Evolutionary conservation across 257 asterid genomes (phyloP), one percentile per base, ranked within the genome.

Genomic region (Solanum tarijense): DNA sequence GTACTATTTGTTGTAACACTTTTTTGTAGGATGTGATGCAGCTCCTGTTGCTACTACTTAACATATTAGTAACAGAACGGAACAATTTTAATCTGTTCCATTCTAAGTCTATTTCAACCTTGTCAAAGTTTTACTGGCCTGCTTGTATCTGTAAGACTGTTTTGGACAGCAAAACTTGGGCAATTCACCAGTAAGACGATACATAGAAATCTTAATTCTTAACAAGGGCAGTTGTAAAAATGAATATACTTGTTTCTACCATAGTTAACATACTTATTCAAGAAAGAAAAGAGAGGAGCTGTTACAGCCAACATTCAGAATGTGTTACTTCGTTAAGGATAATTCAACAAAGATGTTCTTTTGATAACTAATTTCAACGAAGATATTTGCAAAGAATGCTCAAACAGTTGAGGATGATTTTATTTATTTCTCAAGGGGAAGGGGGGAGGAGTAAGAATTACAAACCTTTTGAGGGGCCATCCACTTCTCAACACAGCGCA

Each of bases 401-500:
- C 3, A 6, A 29, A 81, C 85, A 43, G 85, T 81, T 81, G 4
- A 46, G 85, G 84, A 16, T 81, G 48, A 29, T 81, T 46, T 81
- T 46, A 81, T 41, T 46, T 43, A 46, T 16, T 25, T 79, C 38
- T 4, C 39, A 46, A 58, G 83, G 32, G 52, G 31, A 12, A 36
- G 7, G 14, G 69, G 14, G 48, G 3, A 41, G 23, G 25, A 9
- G 35, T 29, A 72, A 5, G 48, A 38, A 88, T 6, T 55, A 39
- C 73, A 3, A n/a, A 95, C 99, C 98, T 94, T 95, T 88, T 94
- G 94, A 35, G 95, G 95, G 83, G 95, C 94, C 95, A 95, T 93
- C 99, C 99, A 97, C 90, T 91, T 89, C 82, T 93, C 91, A 73
- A 97, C 76, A 87, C 90, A 88, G 27, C 35, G 88, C 92, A 96